phyloP scores from a whole-genome alignment of 1,139 yeast genomes.

The Cylindricascospora bacillispora region DNA sequence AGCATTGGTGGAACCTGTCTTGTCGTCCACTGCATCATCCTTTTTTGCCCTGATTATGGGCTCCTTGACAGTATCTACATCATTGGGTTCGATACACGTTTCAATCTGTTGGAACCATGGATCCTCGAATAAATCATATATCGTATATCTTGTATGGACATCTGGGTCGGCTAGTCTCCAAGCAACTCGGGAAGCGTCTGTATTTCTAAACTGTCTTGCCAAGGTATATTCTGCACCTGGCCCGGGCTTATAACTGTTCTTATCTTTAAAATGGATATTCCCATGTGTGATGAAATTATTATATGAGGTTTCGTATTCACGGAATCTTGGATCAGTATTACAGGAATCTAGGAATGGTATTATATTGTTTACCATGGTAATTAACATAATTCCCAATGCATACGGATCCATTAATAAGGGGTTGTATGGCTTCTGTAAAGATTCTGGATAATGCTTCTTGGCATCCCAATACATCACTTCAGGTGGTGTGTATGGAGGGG shows the following conservation, averaged over 20 bases:
- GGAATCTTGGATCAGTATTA: constrained; percentile 38
- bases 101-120: constrained; percentile 52
- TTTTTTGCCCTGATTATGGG: constrained; percentile 15
- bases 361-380: constrained; percentile 45
- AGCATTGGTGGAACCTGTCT: not conserved
- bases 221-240: constrained; percentile 59
- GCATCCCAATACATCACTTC: constrained; percentile 47
- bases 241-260: constrained; percentile 35
- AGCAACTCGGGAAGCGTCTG: constrained; percentile 55
- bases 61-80: constrained; percentile 9
- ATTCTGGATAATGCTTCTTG: constrained; percentile 21
- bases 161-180: constrained; percentile 67
- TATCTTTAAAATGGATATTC: constrained; percentile 42
- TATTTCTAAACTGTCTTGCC: constrained; percentile 46
- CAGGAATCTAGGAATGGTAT: constrained; percentile 50
- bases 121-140: constrained; percentile 44
- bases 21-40: constrained; percentile 1
- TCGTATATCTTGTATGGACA: constrained; percentile 37
- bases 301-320: constrained; percentile 46
- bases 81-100: constrained; percentile 34
- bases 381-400: constrained; percentile 57
- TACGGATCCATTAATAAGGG: constrained; percentile 62
- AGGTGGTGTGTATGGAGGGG: constrained; percentile 74
- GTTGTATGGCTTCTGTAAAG: constrained; percentile 36
- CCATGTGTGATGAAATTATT: constrained; percentile 34